Conservation (phyloP, 352 stramenopile species). For the Phytophthora pseudosyringae region DNA sequence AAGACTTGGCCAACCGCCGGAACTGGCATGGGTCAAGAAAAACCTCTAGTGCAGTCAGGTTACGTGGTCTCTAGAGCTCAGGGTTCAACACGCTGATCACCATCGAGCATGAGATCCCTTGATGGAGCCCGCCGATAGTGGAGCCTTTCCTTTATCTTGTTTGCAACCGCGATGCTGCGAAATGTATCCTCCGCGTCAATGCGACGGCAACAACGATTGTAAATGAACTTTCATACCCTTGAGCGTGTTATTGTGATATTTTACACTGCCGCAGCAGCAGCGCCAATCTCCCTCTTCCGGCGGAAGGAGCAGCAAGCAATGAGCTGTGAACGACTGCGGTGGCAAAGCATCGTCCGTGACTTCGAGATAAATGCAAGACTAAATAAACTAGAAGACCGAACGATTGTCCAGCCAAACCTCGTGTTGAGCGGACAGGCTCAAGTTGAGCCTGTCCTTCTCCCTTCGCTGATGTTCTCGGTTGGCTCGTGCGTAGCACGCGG, state of each 20-base stretch:
- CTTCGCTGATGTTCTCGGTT: constrained; percentile 19
- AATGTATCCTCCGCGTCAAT: constrained; percentile 38
- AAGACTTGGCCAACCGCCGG: too few relatives aligned
- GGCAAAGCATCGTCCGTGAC: constrained; percentile 17
- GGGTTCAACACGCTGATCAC: too few relatives aligned
- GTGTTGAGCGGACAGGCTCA: constrained; percentile 9
- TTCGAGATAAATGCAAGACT: constrained; percentile 32
- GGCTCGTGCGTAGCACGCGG: constrained; percentile 12
- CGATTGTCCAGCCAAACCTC: constrained; percentile 34
- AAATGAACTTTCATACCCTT: constrained; percentile 13
- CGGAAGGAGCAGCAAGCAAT: constrained; percentile 42
- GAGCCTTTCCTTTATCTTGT: constrained; percentile 2
- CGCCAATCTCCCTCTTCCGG: constrained; percentile 48
- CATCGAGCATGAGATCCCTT: background rate
- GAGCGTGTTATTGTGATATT: constrained; percentile 47
- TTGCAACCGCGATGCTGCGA: constrained; percentile 26
- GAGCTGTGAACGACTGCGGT: constrained; percentile 13
- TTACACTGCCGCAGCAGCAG: constrained; percentile 40
- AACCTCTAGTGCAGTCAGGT: too few relatives aligned
- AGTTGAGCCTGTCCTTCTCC: constrained; percentile 25
- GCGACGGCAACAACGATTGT: constrained; percentile 16
- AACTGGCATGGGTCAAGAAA: too few relatives aligned
- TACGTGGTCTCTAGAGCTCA: too few relatives aligned
- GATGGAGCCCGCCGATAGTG: background rate
- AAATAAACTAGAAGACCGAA: constrained; percentile 37